Conservation (phyloP, 805 yeast genomes). For the Pichia thaimueangensis region DNA sequence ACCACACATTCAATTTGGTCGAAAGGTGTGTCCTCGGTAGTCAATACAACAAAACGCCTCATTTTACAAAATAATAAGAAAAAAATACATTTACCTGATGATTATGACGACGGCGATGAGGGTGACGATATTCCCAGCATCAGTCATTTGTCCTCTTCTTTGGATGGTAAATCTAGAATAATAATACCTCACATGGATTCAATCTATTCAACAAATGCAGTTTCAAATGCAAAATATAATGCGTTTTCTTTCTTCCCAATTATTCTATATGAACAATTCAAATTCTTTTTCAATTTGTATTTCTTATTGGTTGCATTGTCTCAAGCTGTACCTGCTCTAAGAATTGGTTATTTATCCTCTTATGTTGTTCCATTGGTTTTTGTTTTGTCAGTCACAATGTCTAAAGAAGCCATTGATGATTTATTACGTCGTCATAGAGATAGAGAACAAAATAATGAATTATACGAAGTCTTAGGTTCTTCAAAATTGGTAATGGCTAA, state of each 20-base stretch:
- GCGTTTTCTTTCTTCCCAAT: slow-evolving; percentile 83
- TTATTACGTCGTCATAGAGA: slow-evolving; percentile 86
- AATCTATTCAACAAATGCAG: slow-evolving; percentile 59
- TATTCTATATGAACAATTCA: slow-evolving; percentile 90
- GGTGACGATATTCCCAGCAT: neutral
- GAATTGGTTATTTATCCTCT: slow-evolving; percentile 90
- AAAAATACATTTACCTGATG: slow-evolving; percentile 24
- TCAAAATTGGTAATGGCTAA: slow-evolving; percentile 43
- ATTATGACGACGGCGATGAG: slow-evolving; percentile 13
- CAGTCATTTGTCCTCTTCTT: neutral
- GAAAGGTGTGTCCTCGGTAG: slow-evolving; percentile 24
- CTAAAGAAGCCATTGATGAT: slow-evolving; percentile 94
- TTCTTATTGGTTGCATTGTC: slow-evolving; percentile 90
- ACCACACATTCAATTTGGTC: slow-evolving; percentile 26
- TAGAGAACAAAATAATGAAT: slow-evolving; percentile 78
- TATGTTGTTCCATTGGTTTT: slow-evolving; percentile 92
- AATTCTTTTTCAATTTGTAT: slow-evolving; percentile 90
- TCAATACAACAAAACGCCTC: slow-evolving; percentile 23
- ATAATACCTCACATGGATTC: slow-evolving; percentile 35
- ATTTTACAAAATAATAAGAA: slow-evolving; percentile 22
- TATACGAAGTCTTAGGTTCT: slow-evolving; percentile 60
- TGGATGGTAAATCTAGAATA: slow-evolving; percentile 21
- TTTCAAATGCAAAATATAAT: slow-evolving; percentile 91
- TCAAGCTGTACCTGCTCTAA: slow-evolving; percentile 79
- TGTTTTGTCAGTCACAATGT: slow-evolving; percentile 87